phyloP scores from a whole-genome alignment of 345 rosid genomes.

The Brassica cretica region DNA sequence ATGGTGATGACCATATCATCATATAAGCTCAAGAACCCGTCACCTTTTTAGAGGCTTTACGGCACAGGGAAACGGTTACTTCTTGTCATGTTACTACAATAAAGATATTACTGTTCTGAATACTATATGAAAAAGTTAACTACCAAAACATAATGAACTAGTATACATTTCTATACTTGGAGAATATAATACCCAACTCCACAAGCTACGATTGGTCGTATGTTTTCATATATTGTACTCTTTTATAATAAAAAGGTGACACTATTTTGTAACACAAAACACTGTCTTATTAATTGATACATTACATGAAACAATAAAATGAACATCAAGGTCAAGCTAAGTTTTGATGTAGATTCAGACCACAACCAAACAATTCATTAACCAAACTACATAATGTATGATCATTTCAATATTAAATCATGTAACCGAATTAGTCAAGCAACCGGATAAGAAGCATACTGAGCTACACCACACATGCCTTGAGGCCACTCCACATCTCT shows the following conservation, averaged over 20 bases:
- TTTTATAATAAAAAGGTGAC: background rate
- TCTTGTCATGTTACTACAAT: background rate
- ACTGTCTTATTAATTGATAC: background rate
- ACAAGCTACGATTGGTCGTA: background rate
- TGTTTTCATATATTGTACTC: background rate
- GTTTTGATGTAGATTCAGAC: background rate
- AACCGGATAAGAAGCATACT: constrained; percentile 44
- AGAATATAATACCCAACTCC: background rate
- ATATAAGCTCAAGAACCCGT: background rate
- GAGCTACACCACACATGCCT: constrained; percentile 62
- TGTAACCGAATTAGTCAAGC: constrained; percentile 7
- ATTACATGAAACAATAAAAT: background rate
- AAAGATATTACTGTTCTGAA: background rate
- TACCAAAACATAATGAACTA: background rate
- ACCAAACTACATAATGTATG: background rate
- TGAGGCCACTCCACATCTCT: constrained; percentile 42
- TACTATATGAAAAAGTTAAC: background rate
- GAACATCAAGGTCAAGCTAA: background rate
- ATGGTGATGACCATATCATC: background rate
- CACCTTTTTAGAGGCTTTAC: background rate
- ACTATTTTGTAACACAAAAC: background rate
- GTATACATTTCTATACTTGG: background rate
- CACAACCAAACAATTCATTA: background rate
- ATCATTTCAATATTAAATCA: background rate
- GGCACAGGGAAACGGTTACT: background rate